phyloP scores from a whole-genome alignment of 148 eudicot genomes.

The Rhododendron kiyosumense region DNA sequence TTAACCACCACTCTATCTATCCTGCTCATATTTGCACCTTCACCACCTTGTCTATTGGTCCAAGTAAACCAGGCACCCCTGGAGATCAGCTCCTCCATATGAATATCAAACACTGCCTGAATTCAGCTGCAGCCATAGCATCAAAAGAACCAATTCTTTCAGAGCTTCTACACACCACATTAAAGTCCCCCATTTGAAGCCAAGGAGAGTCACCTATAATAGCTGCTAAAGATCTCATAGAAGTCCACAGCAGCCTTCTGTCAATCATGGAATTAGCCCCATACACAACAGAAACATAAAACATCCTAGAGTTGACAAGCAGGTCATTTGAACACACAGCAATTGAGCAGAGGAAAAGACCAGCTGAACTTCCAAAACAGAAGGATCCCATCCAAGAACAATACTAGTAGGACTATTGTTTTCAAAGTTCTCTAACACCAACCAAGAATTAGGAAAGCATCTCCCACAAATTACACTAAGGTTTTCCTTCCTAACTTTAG shows the following conservation, averaged over 20 bases:
- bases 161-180: neutral
- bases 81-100: neutral
- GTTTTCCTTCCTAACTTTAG: neutral
- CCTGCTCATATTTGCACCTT: too few relatives aligned
- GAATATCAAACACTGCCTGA: neutral
- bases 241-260: neutral
- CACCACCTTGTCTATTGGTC: neutral
- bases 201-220: neutral
- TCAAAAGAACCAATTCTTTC: neutral
- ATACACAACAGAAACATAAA: neutral
- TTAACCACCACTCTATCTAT: too few relatives aligned
- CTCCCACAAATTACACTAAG: too few relatives aligned
- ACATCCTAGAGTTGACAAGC: neutral
- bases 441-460: too few relatives aligned
- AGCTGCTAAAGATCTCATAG: neutral
- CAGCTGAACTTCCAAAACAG: neutral
- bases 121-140: neutral
- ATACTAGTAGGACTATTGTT: neutral
- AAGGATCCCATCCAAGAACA: neutral
- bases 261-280: neutral
- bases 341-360: neutral
- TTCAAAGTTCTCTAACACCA: neutral
- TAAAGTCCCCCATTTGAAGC: neutral
- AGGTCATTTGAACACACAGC: neutral
- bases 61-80: neutral